Evolutionary conservation across 441 rosid genomes (phyloP).

Genomic region (Gossypium schwendimanii): DNA sequence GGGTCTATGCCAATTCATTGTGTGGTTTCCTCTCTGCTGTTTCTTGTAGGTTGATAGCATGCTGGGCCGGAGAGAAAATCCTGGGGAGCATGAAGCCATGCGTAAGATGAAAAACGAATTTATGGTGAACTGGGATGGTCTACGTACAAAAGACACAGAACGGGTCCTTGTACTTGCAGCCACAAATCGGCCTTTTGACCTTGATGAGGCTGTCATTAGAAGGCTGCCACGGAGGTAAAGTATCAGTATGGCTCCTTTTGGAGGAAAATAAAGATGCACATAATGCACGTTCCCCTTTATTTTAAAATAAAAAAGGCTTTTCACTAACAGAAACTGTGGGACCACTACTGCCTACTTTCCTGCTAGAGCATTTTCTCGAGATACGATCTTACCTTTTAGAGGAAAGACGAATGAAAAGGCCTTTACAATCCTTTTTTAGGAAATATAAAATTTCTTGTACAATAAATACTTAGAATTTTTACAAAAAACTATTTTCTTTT

Average conservation of each 20-base stretch:
- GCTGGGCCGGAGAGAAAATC: constrained; percentile 88
- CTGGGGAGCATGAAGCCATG: constrained; percentile 96
- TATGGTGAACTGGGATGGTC: constrained; percentile 94
- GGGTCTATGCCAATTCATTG: neutral
- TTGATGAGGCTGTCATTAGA: constrained; percentile 92
- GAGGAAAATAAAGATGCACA: neutral
- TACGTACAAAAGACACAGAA: constrained; percentile 74
- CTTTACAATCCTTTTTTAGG: neutral
- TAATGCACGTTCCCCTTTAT: neutral
- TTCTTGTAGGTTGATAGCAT: constrained; percentile 77
- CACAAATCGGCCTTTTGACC: constrained; percentile 91
- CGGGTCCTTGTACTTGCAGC: constrained; percentile 87
- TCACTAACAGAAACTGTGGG: neutral
- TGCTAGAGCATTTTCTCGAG: neutral
- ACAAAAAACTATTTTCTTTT: neutral
- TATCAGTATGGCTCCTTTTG: neutral
- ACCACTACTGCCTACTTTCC: neutral
- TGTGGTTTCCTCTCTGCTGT: neutral
- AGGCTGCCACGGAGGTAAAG: constrained; percentile 76
- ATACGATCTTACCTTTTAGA: neutral
- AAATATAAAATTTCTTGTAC: neutral
- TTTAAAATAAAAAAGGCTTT: neutral
- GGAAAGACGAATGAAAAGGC: neutral
- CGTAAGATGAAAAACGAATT: constrained; percentile 96
- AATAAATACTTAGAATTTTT: neutral